phyloP scores from a whole-genome alignment of 2,329 filamentous ascomycete genomes.

The Leptographium lundbergii region DNA sequence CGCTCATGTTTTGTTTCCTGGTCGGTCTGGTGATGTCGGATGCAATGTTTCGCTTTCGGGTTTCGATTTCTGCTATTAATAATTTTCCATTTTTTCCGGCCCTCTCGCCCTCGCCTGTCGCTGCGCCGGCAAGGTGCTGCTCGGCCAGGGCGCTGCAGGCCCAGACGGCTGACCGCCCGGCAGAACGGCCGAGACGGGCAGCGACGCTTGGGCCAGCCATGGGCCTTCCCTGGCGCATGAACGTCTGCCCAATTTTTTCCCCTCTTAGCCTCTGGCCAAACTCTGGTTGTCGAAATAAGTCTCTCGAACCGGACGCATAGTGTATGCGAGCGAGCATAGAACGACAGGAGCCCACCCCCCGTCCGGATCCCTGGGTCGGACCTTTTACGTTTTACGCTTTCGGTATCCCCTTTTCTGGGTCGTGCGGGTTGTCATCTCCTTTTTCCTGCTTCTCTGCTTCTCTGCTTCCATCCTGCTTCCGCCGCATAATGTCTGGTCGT shows the following conservation, averaged over 20 bases:
- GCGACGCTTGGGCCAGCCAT: background rate
- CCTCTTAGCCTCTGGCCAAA: background rate
- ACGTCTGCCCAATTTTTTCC: background rate
- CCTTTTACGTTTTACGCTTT: background rate
- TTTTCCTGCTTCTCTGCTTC: background rate
- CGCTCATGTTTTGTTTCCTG: slow-evolving; percentile 1
- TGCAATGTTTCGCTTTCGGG: background rate
- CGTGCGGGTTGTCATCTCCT: background rate
- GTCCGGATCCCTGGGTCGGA: background rate
- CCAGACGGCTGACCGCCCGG: background rate
- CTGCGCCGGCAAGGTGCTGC: no score
- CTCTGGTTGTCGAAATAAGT: background rate
- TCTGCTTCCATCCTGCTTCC: background rate
- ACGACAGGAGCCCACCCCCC: background rate
- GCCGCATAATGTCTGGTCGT: slow-evolving; percentile 9
- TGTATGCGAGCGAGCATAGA: background rate
- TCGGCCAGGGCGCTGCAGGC: background rate
- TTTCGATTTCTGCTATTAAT: background rate
- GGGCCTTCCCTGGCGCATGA: background rate
- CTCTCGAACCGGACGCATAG: background rate
- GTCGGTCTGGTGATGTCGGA: background rate
- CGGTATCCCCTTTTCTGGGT: background rate
- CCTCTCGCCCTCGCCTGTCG: no score
- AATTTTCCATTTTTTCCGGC: background rate
- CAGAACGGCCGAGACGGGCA: background rate